Evolutionary conservation across 495 filamentous ascomycete species (phyloP), one percentile per base, ranked within the genome.

Genomic region (Tuber calosporum): DNA sequence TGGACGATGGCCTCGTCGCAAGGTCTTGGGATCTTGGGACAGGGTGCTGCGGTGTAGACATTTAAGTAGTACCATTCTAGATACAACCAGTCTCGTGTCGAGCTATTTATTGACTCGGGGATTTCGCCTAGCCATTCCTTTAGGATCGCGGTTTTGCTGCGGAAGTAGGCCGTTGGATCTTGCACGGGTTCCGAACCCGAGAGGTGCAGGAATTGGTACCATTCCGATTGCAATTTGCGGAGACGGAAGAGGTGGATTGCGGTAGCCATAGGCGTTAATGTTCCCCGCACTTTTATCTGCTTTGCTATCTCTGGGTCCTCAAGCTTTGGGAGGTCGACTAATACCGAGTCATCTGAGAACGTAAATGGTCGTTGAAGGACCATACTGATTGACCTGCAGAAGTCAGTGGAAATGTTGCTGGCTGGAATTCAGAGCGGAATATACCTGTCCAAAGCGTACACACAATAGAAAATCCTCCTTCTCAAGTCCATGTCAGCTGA

Each of bases 311-410:
- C 68, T 36, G 74, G 48, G 45, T 74, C 73, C 26, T 67, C 69
- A 41, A 80, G 76, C 26, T 83, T 81, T 15, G 87, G 87, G 75
- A 91, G 84, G 15, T 83, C 86, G 48, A 96, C 92, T 75, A 90
- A 89, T 2, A 90, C 86, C n/a, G 93, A 91, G 53, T 91, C 92
- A 81, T 98, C 94, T 1, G 92, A 93, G 81, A 98, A 95, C 6
- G 94, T 96, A 81, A 96, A 96, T 0, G 91, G 89, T 58, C 92
- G 86, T 40, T 89, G 88, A 69, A 93, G 87, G 22, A 92, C 90
- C 83, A 94, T 88, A 74, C 91, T 93, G 42, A 92, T 92, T 7
- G 90, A 89, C 78, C 94, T 95, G 73, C 7, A 3, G 20, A 68
- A n/a, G 22, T 79, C 53, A 62, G 4, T 34, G 34, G 34, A 34